Base-by-base conservation (phyloP, 2,329 filamentous ascomycete genomes). In the Ophiostoma sp. region DNA sequence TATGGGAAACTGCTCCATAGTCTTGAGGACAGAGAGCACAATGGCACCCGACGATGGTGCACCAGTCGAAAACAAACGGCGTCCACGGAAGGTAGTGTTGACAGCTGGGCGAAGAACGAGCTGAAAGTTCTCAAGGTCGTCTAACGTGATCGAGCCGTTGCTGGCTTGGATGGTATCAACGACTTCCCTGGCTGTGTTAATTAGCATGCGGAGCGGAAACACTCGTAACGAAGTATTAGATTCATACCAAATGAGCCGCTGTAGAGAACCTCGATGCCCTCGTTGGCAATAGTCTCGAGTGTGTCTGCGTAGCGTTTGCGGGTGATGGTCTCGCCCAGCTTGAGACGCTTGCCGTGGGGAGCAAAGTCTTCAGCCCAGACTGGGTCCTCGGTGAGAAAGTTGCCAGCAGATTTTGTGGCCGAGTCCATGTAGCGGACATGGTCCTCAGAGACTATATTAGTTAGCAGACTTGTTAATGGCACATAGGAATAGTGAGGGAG, bases 361-460 rank as follows among this genome's bases (percentile, higher is more conserved):
- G 92, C 93, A 79, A 97, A 97, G 75, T 97, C 94, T 64, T 90
- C 77, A 0, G 93, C 92, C 89, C 92, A 98, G 3, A 87, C 85
- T 0, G 89, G 87, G 68, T 97, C 87, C 3, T 90, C 82, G 0
- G 87, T 80, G 0, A 97, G 79, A 74, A 96, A 97, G 72, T 92
- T 80, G 65, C 74, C 71, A 0, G 73, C 72, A 7, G 72, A 67
- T 5, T 58, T 70, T 68, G 6, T 72, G 66, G 40, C 79, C 74
- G 76, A 80, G 0, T 81, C 75, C 85, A 96, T 94, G 74, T 94
- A 94, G 8, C 81, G 82, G 36, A 92, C 83, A 36, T 93, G 80
- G 75, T 98, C 94, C 67, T 85, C 80, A 2, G 85, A 90, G 1
- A 97, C 84, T 79, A 68, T 6, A 3, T 36, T 11, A 42, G 36